phyloP scores from a whole-genome alignment of 306 rosid genomes.

The Cucurbita pepo region DNA sequence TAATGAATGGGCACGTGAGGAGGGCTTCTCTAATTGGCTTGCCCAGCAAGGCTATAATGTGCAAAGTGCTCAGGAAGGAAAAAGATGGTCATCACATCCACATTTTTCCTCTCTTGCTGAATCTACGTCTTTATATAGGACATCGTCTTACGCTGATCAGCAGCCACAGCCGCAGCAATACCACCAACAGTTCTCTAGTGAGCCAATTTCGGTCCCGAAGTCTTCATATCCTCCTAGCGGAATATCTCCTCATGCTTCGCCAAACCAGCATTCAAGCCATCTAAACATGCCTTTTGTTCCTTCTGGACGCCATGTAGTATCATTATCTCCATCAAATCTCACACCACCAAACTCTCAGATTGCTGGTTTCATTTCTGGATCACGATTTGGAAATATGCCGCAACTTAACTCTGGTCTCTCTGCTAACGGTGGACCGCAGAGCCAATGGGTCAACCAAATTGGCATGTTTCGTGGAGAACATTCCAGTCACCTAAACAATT shows the following conservation, averaged over 20 bases:
- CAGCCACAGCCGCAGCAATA: conserved; percentile 40
- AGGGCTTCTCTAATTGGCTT: conserved; percentile 32
- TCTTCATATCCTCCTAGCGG: conserved; percentile 40
- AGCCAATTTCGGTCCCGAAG: conserved; percentile 47
- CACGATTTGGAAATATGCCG: conserved; percentile 37
- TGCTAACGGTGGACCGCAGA: conserved; percentile 22
- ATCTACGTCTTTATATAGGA: conserved; percentile 52
- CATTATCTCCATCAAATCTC: conserved; percentile 33
- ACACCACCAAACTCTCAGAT: conserved; percentile 34
- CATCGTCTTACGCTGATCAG: conserved; percentile 86
- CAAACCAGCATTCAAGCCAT: conserved; percentile 35
- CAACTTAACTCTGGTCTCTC: conserved; percentile 27
- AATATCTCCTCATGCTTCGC: conserved; percentile 36
- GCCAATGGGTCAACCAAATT: conserved; percentile 38
- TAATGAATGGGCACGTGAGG: conserved; percentile 45
- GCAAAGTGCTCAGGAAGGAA: conserved; percentile 35
- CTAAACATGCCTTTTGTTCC: conserved; percentile 31
- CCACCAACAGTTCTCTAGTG: conserved; percentile 48
- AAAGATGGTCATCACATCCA: conserved; percentile 57
- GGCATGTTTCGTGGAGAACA: conserved; percentile 41
- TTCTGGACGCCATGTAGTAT: conserved; percentile 33
- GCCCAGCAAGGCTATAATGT: conserved; percentile 28
- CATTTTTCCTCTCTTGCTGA: conserved; percentile 33
- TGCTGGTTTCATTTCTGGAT: conserved; percentile 32
- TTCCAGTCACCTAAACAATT: conserved; percentile 22